Base-by-base conservation (phyloP, 75 land plant genomes). In the Cryptomeria japonica region DNA sequence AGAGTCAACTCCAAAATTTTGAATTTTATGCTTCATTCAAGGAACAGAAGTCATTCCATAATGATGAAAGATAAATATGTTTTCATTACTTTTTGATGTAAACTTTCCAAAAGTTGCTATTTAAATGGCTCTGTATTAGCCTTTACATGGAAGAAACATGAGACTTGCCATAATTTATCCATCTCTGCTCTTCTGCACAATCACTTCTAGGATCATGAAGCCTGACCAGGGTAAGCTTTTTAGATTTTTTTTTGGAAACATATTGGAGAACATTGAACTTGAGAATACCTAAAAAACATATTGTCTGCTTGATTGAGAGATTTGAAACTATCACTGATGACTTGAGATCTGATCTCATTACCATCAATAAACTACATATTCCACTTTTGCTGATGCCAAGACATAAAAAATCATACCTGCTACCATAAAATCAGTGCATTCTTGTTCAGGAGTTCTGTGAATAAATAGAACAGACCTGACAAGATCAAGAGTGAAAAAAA, bases 391-490 rank as follows among this genome's bases (percentile, higher is more conserved):
- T 44, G 84, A 80, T 80, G 47, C 14, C 44, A 80, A 80, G 84
- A 25, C 47, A 80, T 41, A 80, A 80, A 72, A 80, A 80, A 80
- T 44, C 76, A 72, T 80, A 80, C 42, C 84, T 16, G 84, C 84
- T 80, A 41, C 84, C 49, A 80, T 80, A 28, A 80, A 80, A 80
- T 44, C 84, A 78, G 38, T 78, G 80, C 41, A 80, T 22, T 80
- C 84, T 80, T 80, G 84, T 80, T 10, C 84, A 80, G 47, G 11
- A 80, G 84, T 80, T 80, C 84, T 80, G 84, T 80, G 84, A 44
- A 80, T 42, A 80, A 80, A 44, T 80, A 44, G 84, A 80, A 80
- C 51, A 80, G 31, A 42, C 47, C 84, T 80, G 47, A 80, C 84
- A 80, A 80, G 49, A 80, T 28, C 49, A 80, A 41, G 47, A 72